Evolutionary conservation across 208 protist genomes (phyloP).

Genomic region (Spongospora subterranea): DNA sequence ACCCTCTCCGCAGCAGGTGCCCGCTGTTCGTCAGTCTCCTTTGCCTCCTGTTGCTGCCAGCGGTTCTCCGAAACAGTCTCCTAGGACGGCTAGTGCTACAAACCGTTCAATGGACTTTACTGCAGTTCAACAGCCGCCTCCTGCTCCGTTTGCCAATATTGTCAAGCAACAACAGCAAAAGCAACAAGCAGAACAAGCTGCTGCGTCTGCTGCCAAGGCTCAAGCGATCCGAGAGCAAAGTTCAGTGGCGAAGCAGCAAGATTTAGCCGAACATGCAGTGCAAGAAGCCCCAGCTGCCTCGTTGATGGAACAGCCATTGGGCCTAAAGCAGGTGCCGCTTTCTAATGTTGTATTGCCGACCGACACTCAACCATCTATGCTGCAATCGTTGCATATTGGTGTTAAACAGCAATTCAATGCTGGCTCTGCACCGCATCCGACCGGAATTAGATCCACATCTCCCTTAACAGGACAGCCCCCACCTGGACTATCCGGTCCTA

Average conservation of each 20-base stretch:
- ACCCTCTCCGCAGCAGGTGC: background rate
- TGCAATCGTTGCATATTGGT: no score
- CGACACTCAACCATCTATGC: no score
- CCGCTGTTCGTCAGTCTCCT: background rate
- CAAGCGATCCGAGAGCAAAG: background rate
- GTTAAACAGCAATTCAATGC: no score
- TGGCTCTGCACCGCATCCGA: background rate
- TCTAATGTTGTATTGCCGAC: no score
- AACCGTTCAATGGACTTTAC: background rate
- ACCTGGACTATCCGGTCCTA: background rate
- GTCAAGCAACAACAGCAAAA: constrained; percentile 13
- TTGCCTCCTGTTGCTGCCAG: background rate
- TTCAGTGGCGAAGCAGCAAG: background rate
- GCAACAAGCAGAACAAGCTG: constrained; percentile 28
- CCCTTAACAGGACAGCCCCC: background rate
- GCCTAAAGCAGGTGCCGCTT: no score
- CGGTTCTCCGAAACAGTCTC: constrained; percentile 31
- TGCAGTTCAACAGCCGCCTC: background rate
- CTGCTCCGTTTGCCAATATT: constrained; percentile 50
- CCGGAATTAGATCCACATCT: background rate
- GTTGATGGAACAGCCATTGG: no score
- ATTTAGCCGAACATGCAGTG: background rate
- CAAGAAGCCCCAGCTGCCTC: background rate
- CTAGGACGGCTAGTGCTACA: background rate
- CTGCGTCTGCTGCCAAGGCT: background rate